Percentiles rank a stretch among this genome's conserved stretches.
These are phyloP conservation scores for Phalaenopsis equestris DNA, from an alignment of 106 monocot genomes.

Conservation along the genomic window DNA sequence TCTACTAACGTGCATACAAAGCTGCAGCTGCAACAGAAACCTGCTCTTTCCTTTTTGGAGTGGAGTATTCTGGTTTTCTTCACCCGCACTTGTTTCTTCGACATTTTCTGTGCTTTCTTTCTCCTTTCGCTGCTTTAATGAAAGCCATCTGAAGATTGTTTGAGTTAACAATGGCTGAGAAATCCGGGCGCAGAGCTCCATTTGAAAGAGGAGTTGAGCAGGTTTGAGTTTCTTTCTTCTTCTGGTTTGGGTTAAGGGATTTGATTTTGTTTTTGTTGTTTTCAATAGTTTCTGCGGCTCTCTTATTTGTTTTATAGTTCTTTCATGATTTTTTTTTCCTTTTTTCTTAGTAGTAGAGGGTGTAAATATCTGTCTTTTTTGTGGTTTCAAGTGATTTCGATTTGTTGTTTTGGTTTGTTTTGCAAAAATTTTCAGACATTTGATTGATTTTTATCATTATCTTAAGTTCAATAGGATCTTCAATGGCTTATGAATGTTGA, in stretches of 20 bases:
- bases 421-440: not conserved
- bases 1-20: not conserved
- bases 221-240: constrained; percentile 13
- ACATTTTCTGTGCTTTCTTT: constrained; percentile 7
- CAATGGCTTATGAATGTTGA: no score
- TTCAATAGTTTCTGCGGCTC: not conserved
- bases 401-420: not conserved
- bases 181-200: constrained; percentile 30
- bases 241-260: not conserved
- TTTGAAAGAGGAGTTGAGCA: constrained; percentile 47
- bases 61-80: not conserved
- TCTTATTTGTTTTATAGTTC: not conserved
- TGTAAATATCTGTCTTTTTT: not conserved
- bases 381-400: not conserved
- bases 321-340: not conserved
- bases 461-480: not conserved
- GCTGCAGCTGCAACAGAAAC: not conserved
- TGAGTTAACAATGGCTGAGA: constrained; percentile 23
- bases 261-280: not conserved
- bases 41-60: constrained; percentile 15
- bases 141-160: not conserved
- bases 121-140: constrained; percentile 10
- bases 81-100: not conserved
- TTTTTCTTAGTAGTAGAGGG: not conserved
- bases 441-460: not conserved